phyloP scores from a whole-genome alignment of 192 early-diverging fungal species.

The Glomus cerebriforme region DNA sequence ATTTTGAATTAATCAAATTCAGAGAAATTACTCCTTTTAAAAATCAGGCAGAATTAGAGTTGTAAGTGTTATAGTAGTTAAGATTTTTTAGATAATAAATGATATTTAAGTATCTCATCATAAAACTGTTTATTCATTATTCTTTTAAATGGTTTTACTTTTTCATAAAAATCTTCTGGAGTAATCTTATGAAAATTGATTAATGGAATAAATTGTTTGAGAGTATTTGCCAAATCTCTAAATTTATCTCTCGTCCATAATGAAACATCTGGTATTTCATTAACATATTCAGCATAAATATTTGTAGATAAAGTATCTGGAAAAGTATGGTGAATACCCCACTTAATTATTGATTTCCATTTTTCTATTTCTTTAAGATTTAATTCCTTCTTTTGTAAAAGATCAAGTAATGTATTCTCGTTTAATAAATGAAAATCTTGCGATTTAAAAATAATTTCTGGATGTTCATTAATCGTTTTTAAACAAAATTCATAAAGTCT shows the following conservation, averaged over 20 bases:
- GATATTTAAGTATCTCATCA: neutral
- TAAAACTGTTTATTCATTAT: neutral
- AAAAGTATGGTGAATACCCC: neutral
- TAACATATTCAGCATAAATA: too few species aligned
- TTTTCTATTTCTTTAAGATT: neutral
- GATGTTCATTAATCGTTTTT: neutral
- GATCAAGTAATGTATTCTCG: neutral
- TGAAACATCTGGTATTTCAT: too few species aligned
- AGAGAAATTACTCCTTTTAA: too few species aligned
- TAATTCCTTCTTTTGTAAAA: neutral
- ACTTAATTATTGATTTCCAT: neutral
- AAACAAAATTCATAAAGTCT: neutral
- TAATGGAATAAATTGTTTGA: too few species aligned
- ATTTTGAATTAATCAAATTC: too few species aligned
- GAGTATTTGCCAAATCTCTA: too few species aligned
- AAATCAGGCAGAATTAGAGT: too few species aligned
- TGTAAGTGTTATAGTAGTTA: too few species aligned
- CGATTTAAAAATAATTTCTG: neutral
- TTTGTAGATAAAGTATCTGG: too few species aligned
- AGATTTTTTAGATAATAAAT: neutral
- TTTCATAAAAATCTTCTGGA: neutral
- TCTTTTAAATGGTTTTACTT: slow-evolving; percentile 5
- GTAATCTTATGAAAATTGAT: too few species aligned
- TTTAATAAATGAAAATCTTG: neutral
- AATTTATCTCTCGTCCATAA: too few species aligned